These are phyloP conservation scores for Leucosporidium yakuticum DNA, from an alignment of 768 basidiomycete species.

Conservation along the genomic window DNA sequence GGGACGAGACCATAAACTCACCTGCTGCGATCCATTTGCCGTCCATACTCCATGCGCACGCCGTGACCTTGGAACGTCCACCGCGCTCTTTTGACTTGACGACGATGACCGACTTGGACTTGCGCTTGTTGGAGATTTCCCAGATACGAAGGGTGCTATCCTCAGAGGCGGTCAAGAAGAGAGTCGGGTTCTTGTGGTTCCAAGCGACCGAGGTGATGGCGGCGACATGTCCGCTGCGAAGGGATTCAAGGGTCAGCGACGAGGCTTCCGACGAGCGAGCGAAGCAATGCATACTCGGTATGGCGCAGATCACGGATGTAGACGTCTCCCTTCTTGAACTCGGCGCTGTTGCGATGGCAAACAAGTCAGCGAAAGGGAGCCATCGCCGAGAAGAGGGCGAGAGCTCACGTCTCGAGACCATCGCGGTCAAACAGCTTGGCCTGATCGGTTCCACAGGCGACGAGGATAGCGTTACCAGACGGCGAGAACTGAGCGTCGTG, in stretches of 20 bases:
- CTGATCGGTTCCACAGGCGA: constrained; percentile 79
- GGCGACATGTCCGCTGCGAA: constrained; percentile 81
- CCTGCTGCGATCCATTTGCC: constrained; percentile 75
- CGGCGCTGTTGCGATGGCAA: constrained; percentile 45
- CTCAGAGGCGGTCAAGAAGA: constrained; percentile 87
- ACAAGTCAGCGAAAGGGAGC: neutral
- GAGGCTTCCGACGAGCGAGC: neutral
- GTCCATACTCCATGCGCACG: constrained; percentile 81
- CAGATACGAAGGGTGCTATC: constrained; percentile 98
- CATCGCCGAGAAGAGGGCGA: neutral
- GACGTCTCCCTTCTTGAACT: constrained; percentile 82
- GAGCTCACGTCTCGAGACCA: constrained; percentile 75
- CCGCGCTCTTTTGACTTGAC: constrained; percentile 95
- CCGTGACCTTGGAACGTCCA: constrained; percentile 80
- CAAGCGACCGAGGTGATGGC: constrained; percentile 84
- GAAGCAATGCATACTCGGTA: constrained; percentile 64
- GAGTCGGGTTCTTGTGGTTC: constrained; percentile 78
- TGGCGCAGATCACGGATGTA: constrained; percentile 99
- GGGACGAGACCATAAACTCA: constrained; percentile 37
- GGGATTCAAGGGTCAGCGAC: neutral
- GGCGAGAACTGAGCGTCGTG: constrained; percentile 85
- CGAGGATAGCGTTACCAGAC: constrained; percentile 76
- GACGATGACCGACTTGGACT: constrained; percentile 92
- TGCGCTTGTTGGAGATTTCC: constrained; percentile 85
- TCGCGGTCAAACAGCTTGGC: constrained; percentile 86